These are phyloP conservation scores for Odontarrhena argentea DNA, from an alignment of 345 rosid genomes.

Conservation along the genomic window DNA sequence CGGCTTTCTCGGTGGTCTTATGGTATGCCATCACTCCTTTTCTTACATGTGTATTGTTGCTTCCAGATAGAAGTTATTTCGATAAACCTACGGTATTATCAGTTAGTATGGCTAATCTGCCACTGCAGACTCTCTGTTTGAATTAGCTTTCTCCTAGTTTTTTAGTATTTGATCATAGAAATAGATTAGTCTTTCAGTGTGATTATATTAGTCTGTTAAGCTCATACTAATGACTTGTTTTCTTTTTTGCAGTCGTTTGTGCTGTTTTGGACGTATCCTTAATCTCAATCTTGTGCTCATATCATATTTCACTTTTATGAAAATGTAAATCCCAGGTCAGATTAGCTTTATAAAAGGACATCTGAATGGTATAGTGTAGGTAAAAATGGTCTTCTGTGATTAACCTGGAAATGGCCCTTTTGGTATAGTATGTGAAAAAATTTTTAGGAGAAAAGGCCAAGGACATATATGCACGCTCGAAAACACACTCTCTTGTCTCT, in stretches of 20 bases:
- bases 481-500: slow-evolving; percentile 16
- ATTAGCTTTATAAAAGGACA: slow-evolving; percentile 15
- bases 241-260: slow-evolving; percentile 82
- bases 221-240: slow-evolving; percentile 15
- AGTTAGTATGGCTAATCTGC: not conserved
- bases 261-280: slow-evolving; percentile 97
- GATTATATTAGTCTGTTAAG: not conserved
- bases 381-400: not conserved
- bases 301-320: not conserved
- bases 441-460: not conserved
- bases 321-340: not conserved
- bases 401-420: not conserved
- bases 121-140: not conserved
- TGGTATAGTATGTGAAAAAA: not conserved
- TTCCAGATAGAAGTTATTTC: not conserved
- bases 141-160: not conserved
- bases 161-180: not conserved
- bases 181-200: not conserved
- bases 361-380: not conserved
- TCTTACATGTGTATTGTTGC: not conserved
- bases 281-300: slow-evolving; percentile 11
- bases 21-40: slow-evolving; percentile 51
- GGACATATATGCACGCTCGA: not conserved
- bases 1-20: slow-evolving; percentile 87
- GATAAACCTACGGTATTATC: not conserved